phyloP scores from a whole-genome alignment of 805 yeast species.

The Schwanniomyces yamadae region DNA sequence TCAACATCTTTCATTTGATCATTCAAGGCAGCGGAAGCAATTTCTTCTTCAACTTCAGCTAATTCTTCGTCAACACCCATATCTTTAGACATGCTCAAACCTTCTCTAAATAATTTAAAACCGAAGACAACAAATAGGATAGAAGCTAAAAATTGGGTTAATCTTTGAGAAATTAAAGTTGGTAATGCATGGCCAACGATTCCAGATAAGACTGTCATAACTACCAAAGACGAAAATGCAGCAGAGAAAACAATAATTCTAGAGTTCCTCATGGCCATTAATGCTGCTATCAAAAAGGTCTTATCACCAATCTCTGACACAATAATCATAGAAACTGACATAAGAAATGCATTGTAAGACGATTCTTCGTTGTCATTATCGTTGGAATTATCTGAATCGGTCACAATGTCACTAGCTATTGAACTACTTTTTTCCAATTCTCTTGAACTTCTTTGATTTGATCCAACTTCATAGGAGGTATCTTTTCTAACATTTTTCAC shows the following conservation, averaged over 20 bases:
- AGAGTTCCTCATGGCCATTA: conserved; percentile 96
- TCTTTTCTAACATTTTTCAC: too few species aligned
- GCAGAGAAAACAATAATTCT: conserved; percentile 83
- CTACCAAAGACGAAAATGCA: conserved; percentile 76
- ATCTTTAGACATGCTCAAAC: conserved; percentile 73
- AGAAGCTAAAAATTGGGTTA: conserved; percentile 82
- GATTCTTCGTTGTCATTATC: conserved; percentile 12
- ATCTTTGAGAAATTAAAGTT: conserved; percentile 69
- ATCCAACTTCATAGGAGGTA: too few species aligned
- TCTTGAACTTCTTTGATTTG: too few species aligned
- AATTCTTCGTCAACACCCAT: conserved; percentile 92
- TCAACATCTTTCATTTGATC: conserved; percentile 56
- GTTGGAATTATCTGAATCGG: too few species aligned
- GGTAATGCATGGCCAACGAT: conserved; percentile 91
- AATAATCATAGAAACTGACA: conserved; percentile 87
- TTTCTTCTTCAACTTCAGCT: conserved; percentile 95
- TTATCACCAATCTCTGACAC: conserved; percentile 98
- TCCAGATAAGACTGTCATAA: conserved; percentile 93
- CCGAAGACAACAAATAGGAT: conserved; percentile 82
- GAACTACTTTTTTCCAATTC: too few species aligned
- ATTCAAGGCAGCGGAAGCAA: conserved; percentile 61
- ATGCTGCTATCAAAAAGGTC: conserved; percentile 93
- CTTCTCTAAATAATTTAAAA: conserved; percentile 71
- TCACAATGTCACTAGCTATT: too few species aligned
- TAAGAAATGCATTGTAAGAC: conserved; percentile 56